A percentile compares a stretch with the other conserved stretches of the same genome.
These are phyloP conservation scores for Phytophthora aleatoria DNA, from an alignment of 352 stramenopile genomes.

Conservation along the genomic window DNA sequence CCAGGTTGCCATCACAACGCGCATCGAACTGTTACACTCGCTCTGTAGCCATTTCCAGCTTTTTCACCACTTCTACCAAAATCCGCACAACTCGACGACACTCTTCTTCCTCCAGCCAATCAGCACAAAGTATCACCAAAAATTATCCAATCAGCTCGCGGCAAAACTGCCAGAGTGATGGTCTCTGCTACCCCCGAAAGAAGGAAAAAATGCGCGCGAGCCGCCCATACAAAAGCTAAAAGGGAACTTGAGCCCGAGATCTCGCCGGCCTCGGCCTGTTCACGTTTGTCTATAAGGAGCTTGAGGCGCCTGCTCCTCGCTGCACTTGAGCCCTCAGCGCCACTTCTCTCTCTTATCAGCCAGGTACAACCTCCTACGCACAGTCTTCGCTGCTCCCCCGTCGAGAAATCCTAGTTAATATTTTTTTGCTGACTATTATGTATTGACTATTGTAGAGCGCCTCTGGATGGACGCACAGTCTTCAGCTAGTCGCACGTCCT, in stretches of 20 bases:
- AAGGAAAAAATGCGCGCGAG: conserved; percentile 9
- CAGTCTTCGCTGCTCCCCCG: neutral
- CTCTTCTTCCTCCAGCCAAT: conserved; percentile 11
- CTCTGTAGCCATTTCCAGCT: neutral
- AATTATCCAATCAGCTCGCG: conserved; percentile 5
- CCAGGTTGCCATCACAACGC: neutral
- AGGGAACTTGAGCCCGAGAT: conserved; percentile 20
- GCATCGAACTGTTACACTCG: neutral
- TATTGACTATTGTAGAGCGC: neutral
- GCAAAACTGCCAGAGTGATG: conserved; percentile 22
- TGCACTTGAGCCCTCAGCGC: neutral
- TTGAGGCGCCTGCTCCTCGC: neutral
- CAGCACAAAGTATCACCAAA: conserved; percentile 10
- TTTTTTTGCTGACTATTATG: neutral
- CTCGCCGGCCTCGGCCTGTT: neutral
- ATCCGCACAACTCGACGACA: conserved; percentile 15
- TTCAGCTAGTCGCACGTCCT: conserved; percentile 12
- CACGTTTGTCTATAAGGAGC: neutral
- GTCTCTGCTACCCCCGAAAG: conserved; percentile 8
- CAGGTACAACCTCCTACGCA: conserved; percentile 2
- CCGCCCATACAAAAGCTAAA: conserved; percentile 25
- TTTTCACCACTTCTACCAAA: conserved; percentile 5
- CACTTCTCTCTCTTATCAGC: neutral
- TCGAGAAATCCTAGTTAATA: neutral
- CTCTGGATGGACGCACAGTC: conserved; percentile 26